phyloP scores from a whole-genome alignment of 768 basidiomycete genomes.

The Agrocybe chaxingu region DNA sequence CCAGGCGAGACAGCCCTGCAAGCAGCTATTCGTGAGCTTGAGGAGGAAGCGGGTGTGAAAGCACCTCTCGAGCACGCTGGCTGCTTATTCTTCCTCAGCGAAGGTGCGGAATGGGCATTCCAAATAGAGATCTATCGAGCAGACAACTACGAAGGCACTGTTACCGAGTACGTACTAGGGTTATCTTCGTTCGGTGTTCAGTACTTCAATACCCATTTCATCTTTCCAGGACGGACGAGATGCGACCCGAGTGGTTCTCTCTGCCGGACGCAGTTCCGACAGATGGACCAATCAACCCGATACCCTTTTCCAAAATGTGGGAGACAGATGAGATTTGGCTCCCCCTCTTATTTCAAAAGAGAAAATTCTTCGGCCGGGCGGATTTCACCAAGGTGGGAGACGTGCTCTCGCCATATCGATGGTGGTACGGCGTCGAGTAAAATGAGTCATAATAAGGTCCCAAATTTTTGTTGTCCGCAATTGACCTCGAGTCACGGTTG shows the following conservation, averaged over 20 bases:
- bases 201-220: neutral
- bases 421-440: constrained; percentile 36
- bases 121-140: constrained; percentile 74
- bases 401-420: constrained; percentile 29
- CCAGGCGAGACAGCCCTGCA: constrained; percentile 60
- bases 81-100: constrained; percentile 58
- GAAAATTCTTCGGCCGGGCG: constrained; percentile 40
- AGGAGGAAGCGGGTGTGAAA: constrained; percentile 78
- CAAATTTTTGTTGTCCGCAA: too few species aligned
- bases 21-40: constrained; percentile 75
- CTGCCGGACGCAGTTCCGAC: neutral
- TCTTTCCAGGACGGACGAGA: constrained; percentile 71
- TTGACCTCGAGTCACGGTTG: neutral
- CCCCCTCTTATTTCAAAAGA: constrained; percentile 48
- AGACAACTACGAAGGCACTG: constrained; percentile 51
- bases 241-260: constrained; percentile 81
- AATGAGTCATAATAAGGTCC: neutral
- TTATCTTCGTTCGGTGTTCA: neutral
- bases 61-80: constrained; percentile 65
- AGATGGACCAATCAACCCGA: constrained; percentile 21
- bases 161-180: constrained; percentile 56
- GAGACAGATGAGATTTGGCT: constrained; percentile 68
- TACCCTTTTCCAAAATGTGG: constrained; percentile 65
- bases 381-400: constrained; percentile 37
- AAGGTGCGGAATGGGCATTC: constrained; percentile 55